These are phyloP conservation scores for Gossypium gossypioides DNA, from an alignment of 441 rosid species.

Conservation along the genomic window DNA sequence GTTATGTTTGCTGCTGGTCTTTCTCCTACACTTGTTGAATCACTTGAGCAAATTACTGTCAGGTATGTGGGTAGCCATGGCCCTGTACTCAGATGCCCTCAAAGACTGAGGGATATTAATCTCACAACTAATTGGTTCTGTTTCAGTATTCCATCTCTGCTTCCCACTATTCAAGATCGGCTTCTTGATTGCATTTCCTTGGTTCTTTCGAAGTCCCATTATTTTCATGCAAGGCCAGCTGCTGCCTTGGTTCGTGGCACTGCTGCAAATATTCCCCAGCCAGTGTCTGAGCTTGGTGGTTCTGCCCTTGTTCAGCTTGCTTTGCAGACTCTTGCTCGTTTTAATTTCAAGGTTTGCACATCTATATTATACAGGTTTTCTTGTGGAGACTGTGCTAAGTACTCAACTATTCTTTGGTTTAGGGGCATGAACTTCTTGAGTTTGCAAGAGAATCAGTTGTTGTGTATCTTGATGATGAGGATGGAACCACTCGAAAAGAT, in stretches of 20 bases:
- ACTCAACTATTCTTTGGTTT: slow-evolving; percentile 33
- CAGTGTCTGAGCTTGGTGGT: slow-evolving; percentile 56
- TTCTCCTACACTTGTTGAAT: slow-evolving; percentile 73
- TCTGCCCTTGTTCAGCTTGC: slow-evolving; percentile 89
- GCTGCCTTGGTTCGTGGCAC: slow-evolving; percentile 52
- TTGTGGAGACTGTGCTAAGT: not conserved
- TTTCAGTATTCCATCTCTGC: slow-evolving; percentile 85
- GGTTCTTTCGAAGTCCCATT: slow-evolving; percentile 77
- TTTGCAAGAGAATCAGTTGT: slow-evolving; percentile 92
- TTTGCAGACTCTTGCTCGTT: slow-evolving; percentile 88
- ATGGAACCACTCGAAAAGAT: slow-evolving; percentile 87
- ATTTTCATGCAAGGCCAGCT: slow-evolving; percentile 63
- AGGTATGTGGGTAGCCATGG: slow-evolving; percentile 38
- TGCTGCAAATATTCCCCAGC: slow-evolving; percentile 44
- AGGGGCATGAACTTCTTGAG: slow-evolving; percentile 99
- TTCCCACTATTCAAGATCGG: slow-evolving; percentile 85
- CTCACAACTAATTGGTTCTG: slow-evolving; percentile 16
- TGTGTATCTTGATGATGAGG: slow-evolving; percentile 85
- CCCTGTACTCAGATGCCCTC: slow-evolving; percentile 9
- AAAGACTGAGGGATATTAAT: slow-evolving; percentile 12
- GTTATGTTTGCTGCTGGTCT: slow-evolving; percentile 86
- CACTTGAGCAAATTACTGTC: slow-evolving; percentile 76
- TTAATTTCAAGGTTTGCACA: slow-evolving; percentile 76
- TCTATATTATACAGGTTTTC: slow-evolving; percentile 6
- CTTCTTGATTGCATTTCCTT: slow-evolving; percentile 73